Base-by-base conservation (phyloP, 495 filamentous ascomycete species). In the Aspergillus ostianus region DNA sequence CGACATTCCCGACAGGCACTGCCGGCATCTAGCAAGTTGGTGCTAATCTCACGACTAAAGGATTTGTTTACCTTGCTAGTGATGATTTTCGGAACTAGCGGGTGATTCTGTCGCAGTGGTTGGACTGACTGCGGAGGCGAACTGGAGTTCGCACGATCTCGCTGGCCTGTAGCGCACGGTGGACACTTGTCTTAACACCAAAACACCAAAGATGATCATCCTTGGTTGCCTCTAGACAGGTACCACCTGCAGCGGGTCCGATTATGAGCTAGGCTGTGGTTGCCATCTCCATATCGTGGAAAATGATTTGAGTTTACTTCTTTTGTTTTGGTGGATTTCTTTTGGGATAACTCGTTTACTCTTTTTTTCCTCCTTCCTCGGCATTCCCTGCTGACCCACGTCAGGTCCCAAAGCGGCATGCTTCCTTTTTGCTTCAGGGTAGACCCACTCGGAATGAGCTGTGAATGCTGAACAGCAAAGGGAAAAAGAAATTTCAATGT, bases 111-210 rank as follows among this genome's bases (percentile, higher is more conserved):
- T 29, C 7, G 8, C 15, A 3, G 21, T 52, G 50, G 50, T 52
- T 52, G 50, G 50, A 13, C 27, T n/a, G 50, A 17, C 50, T 41
- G 26, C 17, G 23, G 19, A 27, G 27, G 50, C 21, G 50, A 30
- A 52, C 50, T 52, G 20, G 20, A 52, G 50, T 52, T 52, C 50
- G 50, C 50, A 29, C 50, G 7, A 52, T 32, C 27, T 52, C 17
- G 17, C 50, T 23, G 21, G 17, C 20, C 50, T n/a, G 50, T 41
- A 15, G 36, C 10, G 36, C 13, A 13, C 20, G 20, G 50, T 52
- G 50, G 50, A 52, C 17, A 23, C 21, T 52, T 29, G 21, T 29
- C 27, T n/a, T n/a, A 21, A 21, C 21, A 27, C 17, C 15, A 15
- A 41, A 13, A 41, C 36, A 15, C 9, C 36, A 41, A 17, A 41